Base-by-base conservation (phyloP, 148 eudicot species). In the Simmondsia chinensis region DNA sequence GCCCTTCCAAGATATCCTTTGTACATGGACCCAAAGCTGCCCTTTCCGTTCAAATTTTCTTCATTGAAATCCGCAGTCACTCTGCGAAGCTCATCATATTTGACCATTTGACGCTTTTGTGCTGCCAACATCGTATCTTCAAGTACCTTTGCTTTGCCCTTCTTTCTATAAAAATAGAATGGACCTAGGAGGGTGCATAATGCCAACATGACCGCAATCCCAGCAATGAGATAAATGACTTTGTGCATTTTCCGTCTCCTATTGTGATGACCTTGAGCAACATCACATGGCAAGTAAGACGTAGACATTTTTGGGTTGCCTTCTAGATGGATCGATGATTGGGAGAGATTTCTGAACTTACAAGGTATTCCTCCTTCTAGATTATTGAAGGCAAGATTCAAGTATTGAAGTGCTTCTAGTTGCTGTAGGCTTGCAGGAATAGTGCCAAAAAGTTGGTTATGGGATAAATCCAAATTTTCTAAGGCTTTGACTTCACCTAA, bases 11-110 rank as follows among this genome's bases (percentile, higher is more conserved):
- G 17, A 9, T 5, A 38, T 4, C 43, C 65, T 31, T 29, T 60
- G 24, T 50, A 60, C 5, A 60, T 57, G 4, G 19, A 20, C 4
- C 64, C 64, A 43, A 50, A 59, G 27, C 56, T 34, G 14, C 56
- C 64, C 14, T 24, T 36, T 17, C 50, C 64, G 2, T 49, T 43
- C 41, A 59, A 16, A 11, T 43, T 50, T 9, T 45, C 37, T 6
- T n/a, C 12, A 18, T 33, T 35, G 20, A 60, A 60, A 18, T 45
- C 20, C 19, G 43, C 18, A 14, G 27, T 32, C 31, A 10, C 25
- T 9, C 1, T 25, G 6, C 6, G 9, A 14, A 32, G 12, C 27
- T 5, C 48, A 29, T 44, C 43, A n/a, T 26, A 32, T 3, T 11
- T 8, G 12, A 32, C 12, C 12, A 2, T 32, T 32, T 9, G 5